Evolutionary conservation across 1,284 basidiomycete species (phyloP), one percentile per base, ranked within the genome.

Genomic region (Omphalotus olearius): DNA sequence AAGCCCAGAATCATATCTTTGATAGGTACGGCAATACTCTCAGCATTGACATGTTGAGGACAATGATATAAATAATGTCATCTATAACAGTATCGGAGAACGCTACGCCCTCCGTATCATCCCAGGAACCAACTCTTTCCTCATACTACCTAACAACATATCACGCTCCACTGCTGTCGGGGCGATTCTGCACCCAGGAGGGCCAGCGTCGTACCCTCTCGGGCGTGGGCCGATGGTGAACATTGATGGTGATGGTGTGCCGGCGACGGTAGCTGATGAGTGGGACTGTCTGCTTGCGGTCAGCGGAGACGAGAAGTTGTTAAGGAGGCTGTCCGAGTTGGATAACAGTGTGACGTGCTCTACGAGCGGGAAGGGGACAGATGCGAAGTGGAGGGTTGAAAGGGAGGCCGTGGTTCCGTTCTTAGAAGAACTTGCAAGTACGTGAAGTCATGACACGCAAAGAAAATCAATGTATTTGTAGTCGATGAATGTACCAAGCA

Each of bases 1-100:
- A 93, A 65, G 91, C 91, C 20, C 91, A 93, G 67, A 93, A 93
- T 66, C 87, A 93, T 63, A 90, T 94, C 57, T 93, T 89, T 64
- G 90, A 91, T 65, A 82, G 78, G 79, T 79, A 37, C 45, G 67
- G 59, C n/a, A 16, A 4, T 28, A 16, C 10, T 11, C 9, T 40
- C 6, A 14, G 35, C n/a, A 17, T n/a, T n/a, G n/a, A n/a, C n/a
- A n/a, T n/a, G n/a, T n/a, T 16, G 11, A 41, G n/a, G 4, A 23
- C 14, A 41, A 41, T 3, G 39, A 17, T 45, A 26, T 23, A 33
- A 7, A 7, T 28, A 5, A 4, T 14, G 11, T 45, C 35, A 48
- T 30, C 10, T 47, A n/a, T 38, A 26, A 44, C 46, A 86, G 85
- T 60, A 78, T 91, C 25, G 89, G 89, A 28, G 88, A 91, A 62